Evolutionary conservation across 805 yeast species (phyloP).

Genomic region (Candida mattraensis): DNA sequence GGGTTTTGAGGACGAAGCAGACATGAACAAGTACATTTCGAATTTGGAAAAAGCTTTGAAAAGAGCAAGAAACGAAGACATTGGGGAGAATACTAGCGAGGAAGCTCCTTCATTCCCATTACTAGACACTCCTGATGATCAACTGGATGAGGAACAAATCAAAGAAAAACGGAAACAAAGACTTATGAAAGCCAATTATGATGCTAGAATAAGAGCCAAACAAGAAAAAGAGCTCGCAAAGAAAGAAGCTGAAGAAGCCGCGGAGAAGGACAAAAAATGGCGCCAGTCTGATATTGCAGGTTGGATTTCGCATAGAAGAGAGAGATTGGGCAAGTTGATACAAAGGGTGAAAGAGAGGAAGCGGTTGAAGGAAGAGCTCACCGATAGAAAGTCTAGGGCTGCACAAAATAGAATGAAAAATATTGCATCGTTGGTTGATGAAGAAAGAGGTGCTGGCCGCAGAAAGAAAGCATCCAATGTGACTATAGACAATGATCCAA

Average conservation of each 20-base stretch:
- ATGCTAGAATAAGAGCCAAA: conserved; percentile 81
- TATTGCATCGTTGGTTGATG: conserved; percentile 85
- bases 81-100: conserved; percentile 53
- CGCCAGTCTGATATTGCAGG: conserved; percentile 68
- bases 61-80: conserved; percentile 62
- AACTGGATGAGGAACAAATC: conserved; percentile 73
- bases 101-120: conserved; percentile 67
- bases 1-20: conserved; percentile 75
- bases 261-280: conserved; percentile 71
- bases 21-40: conserved; percentile 62
- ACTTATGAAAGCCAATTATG: conserved; percentile 80
- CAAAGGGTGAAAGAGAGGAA: conserved; percentile 62
- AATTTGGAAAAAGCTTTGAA: conserved; percentile 69
- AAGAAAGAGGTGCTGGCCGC: conserved; percentile 30
- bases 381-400: conserved; percentile 86
- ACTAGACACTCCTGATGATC: conserved; percentile 80
- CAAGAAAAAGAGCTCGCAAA: conserved; percentile 72
- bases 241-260: conserved; percentile 58
- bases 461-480: conserved; percentile 55
- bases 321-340: conserved; percentile 58
- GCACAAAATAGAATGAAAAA: conserved; percentile 92
- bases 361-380: conserved; percentile 72
- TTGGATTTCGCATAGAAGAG: conserved; percentile 77
- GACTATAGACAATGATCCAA: conserved; percentile 85
- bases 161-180: conserved; percentile 86